Evolutionary conservation across 331 rosid species (phyloP).

Genomic region (Spiraea crenata): DNA sequence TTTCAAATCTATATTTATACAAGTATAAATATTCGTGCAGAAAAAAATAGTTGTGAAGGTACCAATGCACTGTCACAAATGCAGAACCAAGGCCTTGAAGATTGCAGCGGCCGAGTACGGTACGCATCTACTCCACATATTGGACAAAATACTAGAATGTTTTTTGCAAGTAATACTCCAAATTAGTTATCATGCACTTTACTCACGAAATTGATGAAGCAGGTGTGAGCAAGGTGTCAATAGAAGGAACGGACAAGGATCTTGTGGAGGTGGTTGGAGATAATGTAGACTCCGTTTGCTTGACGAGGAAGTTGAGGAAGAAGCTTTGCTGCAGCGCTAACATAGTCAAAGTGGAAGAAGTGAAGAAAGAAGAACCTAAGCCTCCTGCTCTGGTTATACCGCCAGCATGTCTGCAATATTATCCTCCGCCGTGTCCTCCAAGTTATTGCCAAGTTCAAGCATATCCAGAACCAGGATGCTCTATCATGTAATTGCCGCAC

Average conservation of each 20-base stretch:
- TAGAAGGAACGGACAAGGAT: slow-evolving; percentile 1
- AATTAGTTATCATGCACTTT: not conserved
- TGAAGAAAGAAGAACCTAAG: not conserved
- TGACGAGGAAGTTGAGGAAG: slow-evolving; percentile 17
- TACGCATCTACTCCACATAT: no score
- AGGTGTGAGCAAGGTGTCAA: slow-evolving; percentile 15
- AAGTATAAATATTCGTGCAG: not conserved
- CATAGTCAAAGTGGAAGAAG: slow-evolving; percentile 12
- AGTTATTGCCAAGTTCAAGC: no score
- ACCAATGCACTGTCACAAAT: not conserved
- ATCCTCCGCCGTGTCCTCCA: no score
- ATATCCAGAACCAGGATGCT: no score
- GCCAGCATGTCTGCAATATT: no score
- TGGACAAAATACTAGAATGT: no score
- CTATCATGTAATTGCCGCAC: no score
- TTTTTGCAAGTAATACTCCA: no score
- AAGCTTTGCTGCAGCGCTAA: slow-evolving; percentile 4
- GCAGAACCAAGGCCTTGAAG: not conserved
- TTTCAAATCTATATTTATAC: no score
- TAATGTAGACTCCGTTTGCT: slow-evolving; percentile 1
- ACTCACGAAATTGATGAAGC: not conserved
- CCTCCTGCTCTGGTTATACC: no score
- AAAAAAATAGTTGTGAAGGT: not conserved
- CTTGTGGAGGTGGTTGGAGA: slow-evolving; percentile 19
- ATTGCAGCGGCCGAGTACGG: not conserved